Base-by-base conservation (phyloP, 805 yeast species). In the Debaryomyces prosopidis region DNA sequence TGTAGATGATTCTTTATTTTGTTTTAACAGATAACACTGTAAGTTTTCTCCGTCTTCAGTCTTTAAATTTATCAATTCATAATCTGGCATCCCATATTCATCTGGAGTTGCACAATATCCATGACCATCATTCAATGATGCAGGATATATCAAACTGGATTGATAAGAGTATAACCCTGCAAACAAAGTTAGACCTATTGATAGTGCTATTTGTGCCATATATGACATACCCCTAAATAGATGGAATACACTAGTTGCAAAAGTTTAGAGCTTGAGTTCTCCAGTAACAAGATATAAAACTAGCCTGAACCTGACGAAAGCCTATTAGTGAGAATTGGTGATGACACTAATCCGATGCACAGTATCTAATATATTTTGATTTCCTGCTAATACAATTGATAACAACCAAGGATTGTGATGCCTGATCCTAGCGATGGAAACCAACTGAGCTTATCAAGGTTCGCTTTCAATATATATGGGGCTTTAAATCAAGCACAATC, bases 51-150 rank as follows among this genome's bases (percentile, higher is more conserved):
- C 87, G 59, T 92, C 98, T 3, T 65, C 62, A 0, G 98, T 91
- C 4, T 62, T 69, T 27, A 94, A 56, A 39, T 66, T 67, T 0
- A 84, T 68, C 36, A 76, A 79, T 53, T 87, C 84, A 63, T 78
- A 91, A 16, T 64, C 58, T 18, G 69, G 68, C 69, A 92, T 71
- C 4, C 75, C 86, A 61, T 76, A 82, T 40, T 71, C 72, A 50
- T 78, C 88, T 0, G 99, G 99, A 1, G 87, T 85, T 31, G 86
- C 90, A 7, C 91, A 94, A 55, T 66, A 28, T 51, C 79, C 71
- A 77, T 79, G 72, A 3, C 92, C 96, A 43, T 83, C 86, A 49
- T 90, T 89, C 40, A 89, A 73, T 50, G 78, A 73, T 2, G 96
- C 79, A 1, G 98, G 97, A 60, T 92, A 92, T n/a, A 92, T 83